Percentiles rank a stretch among this genome's conserved stretches.
Evolutionary conservation across 306 rosid genomes (phyloP).

Genomic region (Rosa chinensis): DNA sequence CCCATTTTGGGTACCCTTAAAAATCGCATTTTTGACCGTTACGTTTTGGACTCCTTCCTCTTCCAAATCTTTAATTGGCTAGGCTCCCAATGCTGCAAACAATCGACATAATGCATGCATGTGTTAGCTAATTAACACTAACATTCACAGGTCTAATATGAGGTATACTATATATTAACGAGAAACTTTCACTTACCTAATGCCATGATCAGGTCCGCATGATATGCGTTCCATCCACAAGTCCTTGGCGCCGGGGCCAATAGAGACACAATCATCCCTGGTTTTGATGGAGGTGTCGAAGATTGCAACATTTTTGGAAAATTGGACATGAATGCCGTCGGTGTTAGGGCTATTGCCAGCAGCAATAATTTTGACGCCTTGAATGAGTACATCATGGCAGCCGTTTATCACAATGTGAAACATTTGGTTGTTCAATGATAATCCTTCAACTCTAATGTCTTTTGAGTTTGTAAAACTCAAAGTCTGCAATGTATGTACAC

Average conservation of each 20-base stretch:
- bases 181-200: constrained; percentile 2
- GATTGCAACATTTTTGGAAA: constrained; percentile 14
- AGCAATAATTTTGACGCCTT: constrained; percentile 10
- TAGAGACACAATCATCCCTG: constrained; percentile 27
- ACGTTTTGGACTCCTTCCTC: constrained; percentile 36
- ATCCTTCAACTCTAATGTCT: constrained; percentile 6
- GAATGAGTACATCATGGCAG: constrained; percentile 19
- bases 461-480: constrained; percentile 22
- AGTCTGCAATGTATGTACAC: not conserved
- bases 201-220: constrained; percentile 31
- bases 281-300: constrained; percentile 18
- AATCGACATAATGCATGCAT: too few relatives aligned
- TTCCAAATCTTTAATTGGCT: constrained; percentile 24
- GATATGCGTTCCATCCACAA: constrained; percentile 27
- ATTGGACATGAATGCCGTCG: constrained; percentile 29
- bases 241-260: constrained; percentile 30
- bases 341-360: constrained; percentile 25
- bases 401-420: constrained; percentile 30
- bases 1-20: constrained; percentile 18
- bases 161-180: too few relatives aligned
- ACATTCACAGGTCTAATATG: not conserved
- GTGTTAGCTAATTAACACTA: not conserved
- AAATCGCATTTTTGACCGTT: constrained; percentile 1
- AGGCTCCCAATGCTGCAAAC: constrained; percentile 24
- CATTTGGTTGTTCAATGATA: constrained; percentile 29